Evolutionary conservation across 495 filamentous ascomycete genomes (phyloP), one percentile per base, ranked within the genome.

Genomic region (Hypomontagnella submonticulosa): DNA sequence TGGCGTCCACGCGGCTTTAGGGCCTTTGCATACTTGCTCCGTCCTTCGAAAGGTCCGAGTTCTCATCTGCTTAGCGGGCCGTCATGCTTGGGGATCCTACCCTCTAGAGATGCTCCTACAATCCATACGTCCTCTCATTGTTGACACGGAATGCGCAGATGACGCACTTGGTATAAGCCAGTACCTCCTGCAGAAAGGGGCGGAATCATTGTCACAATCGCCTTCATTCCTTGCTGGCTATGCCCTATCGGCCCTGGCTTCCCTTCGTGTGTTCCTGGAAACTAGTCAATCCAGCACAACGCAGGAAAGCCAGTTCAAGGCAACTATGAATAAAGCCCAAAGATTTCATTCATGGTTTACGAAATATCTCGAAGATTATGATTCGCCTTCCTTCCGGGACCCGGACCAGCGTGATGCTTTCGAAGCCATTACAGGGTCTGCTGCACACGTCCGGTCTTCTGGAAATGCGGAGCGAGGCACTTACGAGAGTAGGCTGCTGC

Each of bases 31-130:
- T 76, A 88, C 90, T 34, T 96, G 91, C 71, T 87, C 91, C 7
- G 87, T 96, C 3, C 84, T 99, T 38, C 88, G 93, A 32, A 97
- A 93, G 64, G 84, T 98, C 33, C 83, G 92, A 49, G 85, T 97
- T 19, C 74, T 98, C 11, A 81, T 97, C 16, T 91, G 87, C 48
- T 74, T 98, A 60, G 88, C 92, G 41, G 92, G 92, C 6, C 70
- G 81, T 13, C 80, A 86, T 13, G 91, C 90, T 20, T 78, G 89
- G 38, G 76, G 85, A 47, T 89, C 88, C 1, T 98, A 97, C 75
- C 90, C 92, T 4, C 76, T 98, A n/a, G 92, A 98, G 71, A 96
- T 97, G 92, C 79, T 93, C 0, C 79, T 98, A 19, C 90, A 92
- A 67, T 86, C 91, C 3, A 81, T 98, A 38, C 82, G 88, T 13